phyloP scores from a whole-genome alignment of 805 yeast species.

The Nematodospora valgi region DNA sequence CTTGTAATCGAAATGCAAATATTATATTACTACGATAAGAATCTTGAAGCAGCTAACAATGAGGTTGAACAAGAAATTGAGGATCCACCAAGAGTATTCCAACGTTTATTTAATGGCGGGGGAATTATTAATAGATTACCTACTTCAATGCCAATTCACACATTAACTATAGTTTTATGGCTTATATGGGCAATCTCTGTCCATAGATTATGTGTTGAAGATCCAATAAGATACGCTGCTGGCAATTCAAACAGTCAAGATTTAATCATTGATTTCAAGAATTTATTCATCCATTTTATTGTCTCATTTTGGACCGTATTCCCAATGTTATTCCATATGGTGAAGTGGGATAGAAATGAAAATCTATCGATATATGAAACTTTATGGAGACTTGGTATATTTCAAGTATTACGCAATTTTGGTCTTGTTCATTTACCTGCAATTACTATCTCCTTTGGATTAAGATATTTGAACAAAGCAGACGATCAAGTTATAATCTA shows the following conservation, averaged over 20 bases:
- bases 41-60: constrained; percentile 1
- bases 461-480: constrained; percentile 2
- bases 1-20: constrained; percentile 12
- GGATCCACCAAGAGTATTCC: background rate
- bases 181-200: constrained; percentile 17
- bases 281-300: constrained; percentile 14
- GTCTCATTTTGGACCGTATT: constrained; percentile 19
- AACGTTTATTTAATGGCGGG: constrained; percentile 3
- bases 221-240: constrained; percentile 14
- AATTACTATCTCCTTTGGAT: background rate
- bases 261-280: constrained; percentile 3
- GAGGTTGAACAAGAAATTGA: constrained; percentile 1
- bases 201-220: constrained; percentile 20
- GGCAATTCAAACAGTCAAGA: background rate
- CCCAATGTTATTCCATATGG: constrained; percentile 11
- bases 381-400: constrained; percentile 11
- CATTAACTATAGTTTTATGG: constrained; percentile 13
- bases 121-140: constrained; percentile 7
- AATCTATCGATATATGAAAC: background rate
- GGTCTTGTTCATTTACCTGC: constrained; percentile 13
- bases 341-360: background rate
- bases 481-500: constrained; percentile 3
- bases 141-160: background rate
- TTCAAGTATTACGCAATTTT: constrained; percentile 13
- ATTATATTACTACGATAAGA: constrained; percentile 11